Base-by-base conservation (phyloP, 805 yeast species). In the Tetrapisispora pingtungensis region DNA sequence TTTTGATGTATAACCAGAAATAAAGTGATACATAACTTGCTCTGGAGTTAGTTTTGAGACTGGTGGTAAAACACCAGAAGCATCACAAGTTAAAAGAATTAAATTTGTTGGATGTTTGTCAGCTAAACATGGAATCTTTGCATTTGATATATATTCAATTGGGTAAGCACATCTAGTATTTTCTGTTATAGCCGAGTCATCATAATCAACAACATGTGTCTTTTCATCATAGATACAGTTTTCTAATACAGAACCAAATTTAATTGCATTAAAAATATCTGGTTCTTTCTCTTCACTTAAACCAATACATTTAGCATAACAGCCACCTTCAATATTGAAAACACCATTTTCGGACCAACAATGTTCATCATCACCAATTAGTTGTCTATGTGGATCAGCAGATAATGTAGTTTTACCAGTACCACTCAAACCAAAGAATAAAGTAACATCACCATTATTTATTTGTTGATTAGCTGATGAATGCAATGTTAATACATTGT, bases 91-190 rank as follows among this genome's bases (percentile, higher is more conserved):
- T 63, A 90, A 76, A 64, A 90, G 73, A 50, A 90, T 74, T 58
- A 90, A 86, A 74, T 90, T 90, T 61, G 85, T 78, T 59, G 97
- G 98, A 69, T 90, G 97, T 47, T 76, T 65, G 60, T 82, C 82
- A 42, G 96, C 90, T 59, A 79, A 68, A 71, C 97, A 93, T 56
- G 98, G 98, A 51, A 90, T 80, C 75, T 87, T 81, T 45, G 97
- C 97, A 54, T 93, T 84, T 61, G 96, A 95, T 58, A 90, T 90
- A 73, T 74, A 90, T 59, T 93, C 96, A 61, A 90, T 90, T 64
- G 98, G 98, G 73, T 90, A 90, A 33, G 97, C 96, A 74, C 96
- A 88, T 74, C 98, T 84, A 36, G 98, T 90, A 79, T 90, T 90
- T 71, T 90, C 97, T 49, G 98, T 90, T 58, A 90, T 80, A 22